Conservation (phyloP, 2,329 filamentous ascomycete genomes). For the Claviceps purpurea region DNA sequence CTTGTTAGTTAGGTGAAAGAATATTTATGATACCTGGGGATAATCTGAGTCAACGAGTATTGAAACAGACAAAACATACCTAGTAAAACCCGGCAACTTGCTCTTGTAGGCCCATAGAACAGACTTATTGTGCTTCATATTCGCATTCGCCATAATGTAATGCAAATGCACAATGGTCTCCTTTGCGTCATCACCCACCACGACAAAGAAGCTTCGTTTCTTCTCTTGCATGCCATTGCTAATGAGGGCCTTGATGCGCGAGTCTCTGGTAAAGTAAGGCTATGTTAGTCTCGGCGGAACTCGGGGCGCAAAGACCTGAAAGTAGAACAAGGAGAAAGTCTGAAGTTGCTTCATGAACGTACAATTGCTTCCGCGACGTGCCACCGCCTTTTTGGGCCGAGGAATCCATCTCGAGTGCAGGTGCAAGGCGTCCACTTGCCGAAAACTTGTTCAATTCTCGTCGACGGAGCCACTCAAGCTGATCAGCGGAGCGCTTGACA, state of each 20-base stretch:
- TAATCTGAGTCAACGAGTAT: background rate
- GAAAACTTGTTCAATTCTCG: background rate
- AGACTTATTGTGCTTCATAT: constrained; percentile 81
- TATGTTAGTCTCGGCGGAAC: background rate
- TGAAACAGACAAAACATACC: constrained; percentile 21
- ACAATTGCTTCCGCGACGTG: constrained; percentile 49
- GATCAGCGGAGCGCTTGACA: background rate
- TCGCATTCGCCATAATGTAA: constrained; percentile 80
- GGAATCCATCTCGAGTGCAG: constrained; percentile 3
- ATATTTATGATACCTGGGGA: background rate
- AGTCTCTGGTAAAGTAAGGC: constrained; percentile 45
- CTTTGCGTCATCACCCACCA: constrained; percentile 83
- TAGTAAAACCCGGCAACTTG: constrained; percentile 86
- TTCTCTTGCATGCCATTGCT: constrained; percentile 87
- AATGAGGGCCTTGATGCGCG: constrained; percentile 81
- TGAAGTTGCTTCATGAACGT: constrained; percentile 13
- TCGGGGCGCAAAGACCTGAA: background rate
- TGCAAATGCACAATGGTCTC: constrained; percentile 92
- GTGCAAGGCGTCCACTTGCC: constrained; percentile 8
- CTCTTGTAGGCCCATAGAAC: constrained; percentile 99
- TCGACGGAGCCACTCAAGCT: background rate
- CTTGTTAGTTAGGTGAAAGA: background rate
- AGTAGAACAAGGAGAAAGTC: background rate
- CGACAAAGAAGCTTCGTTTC: constrained; percentile 95
- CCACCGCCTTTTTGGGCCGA: constrained; percentile 17